Evolutionary conservation across 352 stramenopile species (phyloP).

Genomic region (Globisporangium emineosum): DNA sequence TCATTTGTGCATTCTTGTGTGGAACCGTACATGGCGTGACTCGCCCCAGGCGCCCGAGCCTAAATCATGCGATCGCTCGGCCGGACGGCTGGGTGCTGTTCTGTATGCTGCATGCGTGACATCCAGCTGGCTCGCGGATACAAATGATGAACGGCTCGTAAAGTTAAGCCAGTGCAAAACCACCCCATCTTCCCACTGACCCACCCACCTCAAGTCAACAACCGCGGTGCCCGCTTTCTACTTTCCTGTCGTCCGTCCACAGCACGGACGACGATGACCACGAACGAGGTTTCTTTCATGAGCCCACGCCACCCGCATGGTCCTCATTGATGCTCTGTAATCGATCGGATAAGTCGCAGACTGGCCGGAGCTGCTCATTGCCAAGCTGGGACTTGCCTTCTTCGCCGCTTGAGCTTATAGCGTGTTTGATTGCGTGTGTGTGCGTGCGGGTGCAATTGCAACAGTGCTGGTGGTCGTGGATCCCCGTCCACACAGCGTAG

Average conservation of each 20-base stretch:
- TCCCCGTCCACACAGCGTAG: not conserved
- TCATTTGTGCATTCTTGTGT: too few relatives aligned
- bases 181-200: not conserved
- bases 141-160: not conserved
- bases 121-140: not conserved
- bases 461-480: not conserved
- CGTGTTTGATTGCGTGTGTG: not conserved
- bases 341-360: not conserved
- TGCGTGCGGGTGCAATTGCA: not conserved
- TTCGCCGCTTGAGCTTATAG: too few relatives aligned
- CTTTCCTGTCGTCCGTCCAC: slow-evolving; percentile 8
- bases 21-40: too few relatives aligned
- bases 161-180: slow-evolving; percentile 5
- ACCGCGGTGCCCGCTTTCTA: not conserved
- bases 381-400: too few relatives aligned
- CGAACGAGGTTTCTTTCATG: not conserved
- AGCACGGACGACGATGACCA: not conserved
- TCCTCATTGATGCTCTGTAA: not conserved
- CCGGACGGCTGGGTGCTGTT: too few relatives aligned
- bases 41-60: too few relatives aligned
- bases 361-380: too few relatives aligned
- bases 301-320: too few relatives aligned
- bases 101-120: not conserved
- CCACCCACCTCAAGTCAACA: not conserved
- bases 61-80: too few relatives aligned